Percentiles rank a stretch among this genome's conserved stretches.
Conservation (phyloP, 164 flowering plant species). For the Hamamelis virginiana region DNA sequence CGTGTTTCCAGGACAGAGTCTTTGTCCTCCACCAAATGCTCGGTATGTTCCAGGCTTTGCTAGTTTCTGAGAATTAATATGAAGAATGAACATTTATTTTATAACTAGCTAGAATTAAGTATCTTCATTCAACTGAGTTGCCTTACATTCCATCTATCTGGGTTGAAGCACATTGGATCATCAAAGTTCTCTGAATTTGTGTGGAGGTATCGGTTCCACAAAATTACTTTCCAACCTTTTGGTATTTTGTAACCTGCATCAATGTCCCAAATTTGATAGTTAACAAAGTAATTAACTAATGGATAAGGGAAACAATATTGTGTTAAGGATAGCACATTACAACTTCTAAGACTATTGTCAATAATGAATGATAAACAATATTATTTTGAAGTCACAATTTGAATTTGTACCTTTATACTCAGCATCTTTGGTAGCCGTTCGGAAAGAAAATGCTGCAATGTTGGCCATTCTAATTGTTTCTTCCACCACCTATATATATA, state of each 20-base stretch:
- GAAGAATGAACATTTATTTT: not conserved
- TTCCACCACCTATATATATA: constrained; percentile 45
- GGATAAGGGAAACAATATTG: too few species aligned
- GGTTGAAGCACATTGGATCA: constrained; percentile 50
- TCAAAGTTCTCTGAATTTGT: constrained; percentile 50
- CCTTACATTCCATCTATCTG: constrained; percentile 63
- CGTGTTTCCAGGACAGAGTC: constrained; percentile 56
- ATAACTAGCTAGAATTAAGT: too few species aligned
- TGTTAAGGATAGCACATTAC: too few species aligned
- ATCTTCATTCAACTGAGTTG: too few species aligned
- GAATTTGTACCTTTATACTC: constrained; percentile 40
- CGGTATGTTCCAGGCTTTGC: constrained; percentile 39
- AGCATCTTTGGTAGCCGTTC: constrained; percentile 34
- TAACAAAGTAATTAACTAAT: too few species aligned
- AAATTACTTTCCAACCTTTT: constrained; percentile 43
- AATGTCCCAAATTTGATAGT: not conserved
- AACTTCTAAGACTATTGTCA: too few species aligned
- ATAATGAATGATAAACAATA: too few species aligned
- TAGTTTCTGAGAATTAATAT: constrained; percentile 34
- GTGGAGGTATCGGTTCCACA: constrained; percentile 45
- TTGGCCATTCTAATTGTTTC: constrained; percentile 60
- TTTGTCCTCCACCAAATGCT: constrained; percentile 50
- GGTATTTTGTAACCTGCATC: constrained; percentile 55
- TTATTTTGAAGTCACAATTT: not conserved
- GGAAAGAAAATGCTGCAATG: constrained; percentile 33